Base-by-base conservation (phyloP, 805 yeast genomes). In the Grigorovia yakushimaensis region DNA sequence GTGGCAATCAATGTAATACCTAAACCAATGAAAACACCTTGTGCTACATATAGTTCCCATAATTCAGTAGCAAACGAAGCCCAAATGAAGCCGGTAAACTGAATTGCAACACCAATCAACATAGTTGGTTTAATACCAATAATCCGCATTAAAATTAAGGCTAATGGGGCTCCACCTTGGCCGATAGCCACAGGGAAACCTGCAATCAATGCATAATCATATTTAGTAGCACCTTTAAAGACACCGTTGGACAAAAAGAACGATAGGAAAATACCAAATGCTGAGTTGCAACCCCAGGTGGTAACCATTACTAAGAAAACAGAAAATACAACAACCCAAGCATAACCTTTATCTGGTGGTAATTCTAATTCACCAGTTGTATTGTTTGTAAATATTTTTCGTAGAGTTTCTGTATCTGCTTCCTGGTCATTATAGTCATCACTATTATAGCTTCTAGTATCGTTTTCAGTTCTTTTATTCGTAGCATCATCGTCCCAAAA, bases 261-360 rank as follows among this genome's bases (percentile, higher is more conserved):
- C 1, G 83, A 72, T 22, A 83, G 65, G 53, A 79, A 81, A 5
- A 84, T 73, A 24, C 87, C 82, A 58, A 73, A 84, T 3, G 81
- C 83, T 6, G 67, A 62, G 52, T 82, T 82, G 52, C 83, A 74
- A 15, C 93, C 93, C 89, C 91, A 84, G 0, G 86, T 76, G 37
- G 74, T 69, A 52, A 79, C 73, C 60, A 78, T 77, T 39, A 78
- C 65, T 4, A 78, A 45, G 24, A 71, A 65, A 3, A 76, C 72
- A 13, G 79, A 77, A 15, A 74, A 50, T 13, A 76, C 73, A 19
- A 81, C 70, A 0, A 82, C 78, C 84, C 87, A 80, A 1, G 84
- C 87, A 48, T 77, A 73, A 2, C 88, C 88, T 41, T 79, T 82
- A 60, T 83, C 89, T 1, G 82, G 81, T 0, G 74, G 74, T 17